Base-by-base conservation (phyloP, 2,329 filamentous ascomycete species). In the Dryadomyces sulphureus region DNA sequence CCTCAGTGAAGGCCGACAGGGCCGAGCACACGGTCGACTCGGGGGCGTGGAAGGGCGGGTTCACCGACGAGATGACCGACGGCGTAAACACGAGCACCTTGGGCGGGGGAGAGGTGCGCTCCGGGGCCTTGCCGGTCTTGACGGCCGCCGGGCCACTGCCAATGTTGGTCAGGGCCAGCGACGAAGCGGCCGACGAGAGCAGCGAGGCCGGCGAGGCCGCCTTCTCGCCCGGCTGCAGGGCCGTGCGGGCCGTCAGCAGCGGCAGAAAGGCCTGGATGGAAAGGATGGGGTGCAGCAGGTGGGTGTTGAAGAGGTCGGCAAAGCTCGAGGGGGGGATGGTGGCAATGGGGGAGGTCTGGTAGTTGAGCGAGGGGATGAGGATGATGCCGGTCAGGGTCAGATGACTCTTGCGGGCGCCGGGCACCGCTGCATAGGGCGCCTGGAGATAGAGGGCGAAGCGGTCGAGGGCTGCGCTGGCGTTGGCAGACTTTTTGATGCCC, bases 181-280 rank as follows among this genome's bases (percentile, higher is more conserved):
- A 24, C 4, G 46, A 46, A 1, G 50, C 46, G 12, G 50, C 38
- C 4, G 47, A n/a, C n/a, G n/a, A 41, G 21, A 50, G 43, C 4
- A 50, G 32, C 11, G 50, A 52, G n/a, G 48, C 11, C 12, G 27
- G 43, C 21, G 46, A 11, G 7, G 24, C 38, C n/a, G 45, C 8
- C 57, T 62, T 66, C 41, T 54, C 51, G 44, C 47, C 46, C 27
- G 50, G 48, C 48, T 52, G 48, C 52, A 70, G 65, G 45, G 64
- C 63, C 45, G 81, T 72, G 45, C 77, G 71, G 11, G 71, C 69
- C 4, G 76, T 83, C 45, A 89, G 71, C 25, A 89, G 76, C 0
- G 84, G 84, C n/a, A 96, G 71, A 65, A 96, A 92, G 45, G 85
- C 76, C 64, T 95, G 89, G 35, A 89, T 81, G 5, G 84, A 88